A percentile compares a stretch with the other conserved stretches of the same genome.
phyloP scores from a whole-genome alignment of 352 stramenopile species.

The Globisporangium uncinulatum region DNA sequence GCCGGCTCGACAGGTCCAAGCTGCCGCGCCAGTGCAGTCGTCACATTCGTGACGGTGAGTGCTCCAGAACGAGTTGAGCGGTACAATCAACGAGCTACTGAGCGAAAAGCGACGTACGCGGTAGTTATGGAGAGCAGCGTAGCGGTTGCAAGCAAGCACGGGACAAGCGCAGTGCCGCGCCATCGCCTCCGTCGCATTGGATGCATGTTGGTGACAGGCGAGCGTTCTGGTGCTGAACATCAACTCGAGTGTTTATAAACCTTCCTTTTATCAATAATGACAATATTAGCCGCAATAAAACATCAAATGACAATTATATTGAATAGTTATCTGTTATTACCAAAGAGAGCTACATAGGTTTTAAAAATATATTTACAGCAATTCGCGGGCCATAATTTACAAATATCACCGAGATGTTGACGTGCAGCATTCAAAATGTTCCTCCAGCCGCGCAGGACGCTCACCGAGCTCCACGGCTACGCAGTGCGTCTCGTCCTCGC shows the following conservation, averaged over 20 bases:
- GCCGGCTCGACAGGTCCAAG: constrained; percentile 27
- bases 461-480: constrained; percentile 69
- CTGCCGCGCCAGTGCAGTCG: constrained; percentile 10
- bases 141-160: constrained; percentile 3
- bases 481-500: constrained; percentile 21
- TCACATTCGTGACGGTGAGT: not conserved
- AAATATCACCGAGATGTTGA: not conserved
- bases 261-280: no score
- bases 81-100: not conserved
- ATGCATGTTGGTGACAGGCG: constrained; percentile 1
- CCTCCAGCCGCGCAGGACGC: constrained; percentile 50
- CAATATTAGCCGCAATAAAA: no score
- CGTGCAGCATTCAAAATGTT: constrained; percentile 36
- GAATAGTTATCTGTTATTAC: no score
- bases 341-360: not conserved
- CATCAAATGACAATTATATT: no score
- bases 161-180: constrained; percentile 1
- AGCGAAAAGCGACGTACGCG: not conserved
- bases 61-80: not conserved
- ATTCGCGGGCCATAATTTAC: not conserved
- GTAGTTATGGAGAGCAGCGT: constrained; percentile 3
- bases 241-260: no score
- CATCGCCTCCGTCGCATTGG: not conserved
- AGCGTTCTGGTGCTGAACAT: no score
- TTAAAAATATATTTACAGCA: not conserved